Evolutionary conservation across 1,139 yeast genomes (phyloP).

Genomic region (Candida mesenterica): DNA sequence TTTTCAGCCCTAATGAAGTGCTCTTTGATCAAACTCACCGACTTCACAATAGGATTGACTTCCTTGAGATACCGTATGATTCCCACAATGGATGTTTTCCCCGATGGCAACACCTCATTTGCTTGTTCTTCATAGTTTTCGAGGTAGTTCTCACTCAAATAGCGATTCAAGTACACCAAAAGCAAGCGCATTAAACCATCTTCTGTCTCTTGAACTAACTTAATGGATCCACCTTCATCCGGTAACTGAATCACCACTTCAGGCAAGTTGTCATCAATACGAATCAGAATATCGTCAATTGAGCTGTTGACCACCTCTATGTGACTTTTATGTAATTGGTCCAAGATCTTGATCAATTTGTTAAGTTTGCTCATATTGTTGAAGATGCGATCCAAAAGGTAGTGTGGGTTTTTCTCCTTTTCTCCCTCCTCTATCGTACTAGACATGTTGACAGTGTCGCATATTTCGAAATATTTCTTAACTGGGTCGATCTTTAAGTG

Average conservation of each 20-base stretch:
- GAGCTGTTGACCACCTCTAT: constrained; percentile 30
- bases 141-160: constrained; percentile 10
- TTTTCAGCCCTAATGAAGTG: constrained; percentile 10
- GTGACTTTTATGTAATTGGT: constrained; percentile 31
- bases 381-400: constrained; percentile 28
- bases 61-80: constrained; percentile 33
- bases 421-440: constrained; percentile 17
- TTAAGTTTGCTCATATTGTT: constrained; percentile 32
- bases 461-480: constrained; percentile 28
- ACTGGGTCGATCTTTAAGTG: constrained; percentile 22
- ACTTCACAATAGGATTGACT: constrained; percentile 29
- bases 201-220: constrained; percentile 9
- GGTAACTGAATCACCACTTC: constrained; percentile 26
- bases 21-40: constrained; percentile 20
- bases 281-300: constrained; percentile 29
- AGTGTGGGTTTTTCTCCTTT: constrained; percentile 6
- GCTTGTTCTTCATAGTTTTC: background rate
- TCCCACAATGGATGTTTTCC: constrained; percentile 24
- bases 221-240: constrained; percentile 17
- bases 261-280: constrained; percentile 28
- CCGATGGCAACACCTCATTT: no score
- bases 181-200: constrained; percentile 20
- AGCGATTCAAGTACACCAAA: constrained; percentile 27
- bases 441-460: constrained; percentile 27
- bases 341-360: constrained; percentile 32